These are phyloP conservation scores for Pseudopediastrum boryanum DNA, from an alignment of 139 green algal species.

Conservation along the genomic window DNA sequence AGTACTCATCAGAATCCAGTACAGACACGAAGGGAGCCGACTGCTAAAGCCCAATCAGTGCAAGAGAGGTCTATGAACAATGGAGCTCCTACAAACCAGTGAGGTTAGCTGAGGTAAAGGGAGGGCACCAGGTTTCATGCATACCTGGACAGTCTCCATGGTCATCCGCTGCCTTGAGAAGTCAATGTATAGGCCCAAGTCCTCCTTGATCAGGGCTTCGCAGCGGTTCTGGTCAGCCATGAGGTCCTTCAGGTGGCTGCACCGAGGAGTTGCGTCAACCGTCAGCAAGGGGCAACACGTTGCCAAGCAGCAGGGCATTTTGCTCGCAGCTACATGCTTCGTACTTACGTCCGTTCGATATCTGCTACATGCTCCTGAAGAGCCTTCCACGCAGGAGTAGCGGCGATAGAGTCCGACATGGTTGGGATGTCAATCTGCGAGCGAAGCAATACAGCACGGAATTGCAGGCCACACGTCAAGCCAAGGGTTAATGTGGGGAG, in stretches of 20 bases:
- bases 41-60: no score
- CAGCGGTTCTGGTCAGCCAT: conserved; percentile 80
- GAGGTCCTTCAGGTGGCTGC: conserved; percentile 88
- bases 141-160: conserved; percentile 84
- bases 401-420: conserved; percentile 51
- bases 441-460: no score
- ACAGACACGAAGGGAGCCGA: no score
- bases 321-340: neutral
- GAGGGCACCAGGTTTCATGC: no score
- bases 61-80: no score
- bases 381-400: conserved; percentile 76
- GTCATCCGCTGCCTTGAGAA: conserved; percentile 91
- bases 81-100: no score
- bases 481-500: no score
- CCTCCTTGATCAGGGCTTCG: conserved; percentile 82
- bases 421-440: neutral
- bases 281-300: neutral
- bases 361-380: conserved; percentile 81
- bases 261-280: neutral
- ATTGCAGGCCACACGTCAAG: no score
- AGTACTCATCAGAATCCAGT: no score
- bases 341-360: conserved; percentile 80
- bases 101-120: no score
- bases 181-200: conserved; percentile 88
- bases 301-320: neutral